A percentile compares a stretch with the other conserved stretches of the same genome.
Evolutionary conservation across 1,284 basidiomycete species (phyloP).

Genomic region (Termitomyces sp.): DNA sequence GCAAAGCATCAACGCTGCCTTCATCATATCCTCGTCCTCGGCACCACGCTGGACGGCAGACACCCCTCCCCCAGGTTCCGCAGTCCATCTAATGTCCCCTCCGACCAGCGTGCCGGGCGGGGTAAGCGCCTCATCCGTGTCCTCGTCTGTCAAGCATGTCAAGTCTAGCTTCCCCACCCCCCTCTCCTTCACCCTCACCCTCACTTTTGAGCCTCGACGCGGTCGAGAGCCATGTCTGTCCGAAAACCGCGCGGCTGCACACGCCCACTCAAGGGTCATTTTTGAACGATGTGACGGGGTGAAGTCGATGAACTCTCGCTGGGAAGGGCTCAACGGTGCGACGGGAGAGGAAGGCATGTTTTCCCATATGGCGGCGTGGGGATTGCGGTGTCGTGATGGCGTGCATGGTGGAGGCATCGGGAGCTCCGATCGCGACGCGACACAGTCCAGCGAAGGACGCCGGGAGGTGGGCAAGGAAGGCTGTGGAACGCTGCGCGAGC

Average conservation of each 20-base stretch:
- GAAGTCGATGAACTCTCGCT: conserved; percentile 49
- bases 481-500: conserved; percentile 19
- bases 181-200: conserved; percentile 2
- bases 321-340: conserved; percentile 43
- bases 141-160: conserved; percentile 34
- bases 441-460: conserved; percentile 49
- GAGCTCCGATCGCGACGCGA: conserved; percentile 55
- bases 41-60: conserved; percentile 16
- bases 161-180: conserved; percentile 21
- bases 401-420: conserved; percentile 40
- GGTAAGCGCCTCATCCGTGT: conserved; percentile 33
- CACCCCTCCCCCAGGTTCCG: conserved; percentile 14
- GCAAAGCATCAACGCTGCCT: conserved; percentile 56
- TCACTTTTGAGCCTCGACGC: conserved; percentile 4
- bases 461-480: conserved; percentile 18
- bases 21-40: conserved; percentile 58
- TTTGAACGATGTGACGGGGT: conserved; percentile 38
- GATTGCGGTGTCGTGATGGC: conserved; percentile 34
- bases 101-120: conserved; percentile 32
- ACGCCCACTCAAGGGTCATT: conserved; percentile 69
- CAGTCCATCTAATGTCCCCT: conserved; percentile 29
- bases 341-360: conserved; percentile 69
- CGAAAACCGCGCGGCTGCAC: conserved; percentile 47
- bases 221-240: conserved; percentile 26
- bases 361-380: conserved; percentile 49